Conservation (phyloP, 352 stramenopile genomes). For the Globisporangium camurandrum region DNA sequence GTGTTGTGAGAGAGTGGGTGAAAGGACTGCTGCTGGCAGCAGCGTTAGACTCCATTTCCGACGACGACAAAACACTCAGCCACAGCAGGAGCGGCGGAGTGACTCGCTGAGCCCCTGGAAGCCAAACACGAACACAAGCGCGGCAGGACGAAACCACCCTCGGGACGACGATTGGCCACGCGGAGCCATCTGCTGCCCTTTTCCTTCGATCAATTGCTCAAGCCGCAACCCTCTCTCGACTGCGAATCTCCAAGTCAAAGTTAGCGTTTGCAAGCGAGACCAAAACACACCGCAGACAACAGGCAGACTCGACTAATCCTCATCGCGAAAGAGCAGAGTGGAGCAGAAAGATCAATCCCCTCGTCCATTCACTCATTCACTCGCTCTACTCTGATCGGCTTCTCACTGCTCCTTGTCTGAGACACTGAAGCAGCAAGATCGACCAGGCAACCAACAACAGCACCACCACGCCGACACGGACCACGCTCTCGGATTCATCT, state of each 20-base stretch:
- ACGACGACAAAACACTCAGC: too few relatives aligned
- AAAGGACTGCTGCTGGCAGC: neutral
- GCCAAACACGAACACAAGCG: neutral
- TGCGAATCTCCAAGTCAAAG: neutral
- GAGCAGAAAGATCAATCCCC: neutral
- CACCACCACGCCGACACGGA: neutral
- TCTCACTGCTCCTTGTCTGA: neutral
- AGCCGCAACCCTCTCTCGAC: neutral
- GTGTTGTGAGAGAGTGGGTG: neutral
- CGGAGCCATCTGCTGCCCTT: too few relatives aligned
- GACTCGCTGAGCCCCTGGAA: neutral
- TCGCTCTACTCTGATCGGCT: neutral
- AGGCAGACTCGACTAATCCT: neutral
- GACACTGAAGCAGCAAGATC: neutral
- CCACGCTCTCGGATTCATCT: neutral
- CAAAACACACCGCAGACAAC: neutral
- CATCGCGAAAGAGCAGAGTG: neutral
- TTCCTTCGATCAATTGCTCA: too few relatives aligned
- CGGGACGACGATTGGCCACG: neutral
- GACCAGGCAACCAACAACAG: too few relatives aligned
- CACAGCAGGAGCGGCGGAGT: too few relatives aligned
- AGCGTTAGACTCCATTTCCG: neutral
- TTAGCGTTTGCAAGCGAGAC: neutral
- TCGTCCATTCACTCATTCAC: neutral
- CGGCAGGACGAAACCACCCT: conserved; percentile 1